phyloP scores from a whole-genome alignment of 352 stramenopile genomes.

The Phytopythium kandeliae region DNA sequence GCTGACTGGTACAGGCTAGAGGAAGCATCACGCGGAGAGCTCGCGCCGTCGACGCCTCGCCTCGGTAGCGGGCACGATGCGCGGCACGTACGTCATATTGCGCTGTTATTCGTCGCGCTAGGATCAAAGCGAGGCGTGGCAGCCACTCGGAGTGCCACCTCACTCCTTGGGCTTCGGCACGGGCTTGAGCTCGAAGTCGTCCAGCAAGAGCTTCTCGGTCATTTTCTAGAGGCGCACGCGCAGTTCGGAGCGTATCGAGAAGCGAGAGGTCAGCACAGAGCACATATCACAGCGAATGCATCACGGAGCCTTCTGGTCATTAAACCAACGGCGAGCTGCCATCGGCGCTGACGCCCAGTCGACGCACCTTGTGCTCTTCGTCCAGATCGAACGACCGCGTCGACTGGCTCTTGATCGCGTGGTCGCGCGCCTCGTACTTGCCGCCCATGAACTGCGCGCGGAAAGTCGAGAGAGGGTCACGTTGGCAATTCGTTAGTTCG shows the following conservation, averaged over 20 bases:
- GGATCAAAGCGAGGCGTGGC: background rate
- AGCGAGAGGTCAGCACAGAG: background rate
- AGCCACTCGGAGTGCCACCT: background rate
- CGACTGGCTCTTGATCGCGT: slow-evolving; percentile 80
- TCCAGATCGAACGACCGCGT: slow-evolving; percentile 77
- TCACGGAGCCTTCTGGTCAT: too few species aligned
- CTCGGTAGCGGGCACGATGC: too few species aligned
- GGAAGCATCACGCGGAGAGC: too few species aligned
- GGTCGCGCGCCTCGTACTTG: slow-evolving; percentile 78
- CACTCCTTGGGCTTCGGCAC: slow-evolving; percentile 50
- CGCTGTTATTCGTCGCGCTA: too few species aligned
- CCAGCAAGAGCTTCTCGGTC: slow-evolving; percentile 70
- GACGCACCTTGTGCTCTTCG: slow-evolving; percentile 77
- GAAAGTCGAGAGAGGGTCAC: too few species aligned
- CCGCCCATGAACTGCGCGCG: slow-evolving; percentile 76
- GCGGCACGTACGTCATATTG: too few species aligned
- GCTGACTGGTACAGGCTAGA: too few species aligned
- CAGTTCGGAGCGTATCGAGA: background rate
- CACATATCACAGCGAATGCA: too few species aligned
- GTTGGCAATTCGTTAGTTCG: too few species aligned
- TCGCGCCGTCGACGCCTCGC: too few species aligned
- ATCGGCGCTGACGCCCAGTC: background rate
- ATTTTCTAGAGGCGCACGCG: slow-evolving; percentile 53
- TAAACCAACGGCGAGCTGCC: too few species aligned
- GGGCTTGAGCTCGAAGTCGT: slow-evolving; percentile 85